Conservation (phyloP, 331 rosid species). For the Prunus yedoensis region DNA sequence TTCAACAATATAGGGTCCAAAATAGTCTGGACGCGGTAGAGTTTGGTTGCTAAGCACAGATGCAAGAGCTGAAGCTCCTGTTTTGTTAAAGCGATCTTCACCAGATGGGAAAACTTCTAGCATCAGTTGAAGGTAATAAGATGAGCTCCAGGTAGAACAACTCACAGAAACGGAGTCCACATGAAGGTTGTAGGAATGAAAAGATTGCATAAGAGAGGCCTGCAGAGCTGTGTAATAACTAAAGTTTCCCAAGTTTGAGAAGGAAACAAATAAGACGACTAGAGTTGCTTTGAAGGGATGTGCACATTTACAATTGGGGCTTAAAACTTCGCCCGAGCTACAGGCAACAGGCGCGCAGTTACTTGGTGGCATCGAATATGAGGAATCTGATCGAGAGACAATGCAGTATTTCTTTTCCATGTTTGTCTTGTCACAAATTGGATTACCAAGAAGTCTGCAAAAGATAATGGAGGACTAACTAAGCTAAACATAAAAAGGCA, state of each 20-base stretch:
- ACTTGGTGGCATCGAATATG: conserved; percentile 23
- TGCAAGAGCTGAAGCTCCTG: conserved; percentile 35
- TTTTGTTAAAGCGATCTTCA: conserved; percentile 41
- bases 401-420: conserved; percentile 33
- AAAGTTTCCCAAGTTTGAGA: conserved; percentile 41
- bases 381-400: conserved; percentile 1
- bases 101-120: conserved; percentile 51
- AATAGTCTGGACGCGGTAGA: conserved; percentile 36
- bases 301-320: conserved; percentile 68
- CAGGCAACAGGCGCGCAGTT: conserved; percentile 43
- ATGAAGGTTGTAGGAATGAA: conserved; percentile 9
- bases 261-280: conserved; percentile 47
- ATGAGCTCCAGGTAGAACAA: conserved; percentile 17
- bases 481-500: too few species aligned
- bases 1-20: conserved; percentile 37
- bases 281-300: conserved; percentile 59
- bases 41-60: conserved; percentile 55
- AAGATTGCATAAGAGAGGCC: conserved; percentile 1
- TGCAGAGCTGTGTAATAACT: conserved; percentile 29
- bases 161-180: conserved; percentile 54
- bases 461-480: background rate
- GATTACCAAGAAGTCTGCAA: conserved; percentile 53
- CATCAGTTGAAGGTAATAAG: conserved; percentile 38
- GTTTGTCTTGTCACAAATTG: conserved; percentile 37
- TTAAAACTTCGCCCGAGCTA: conserved; percentile 28